Evolutionary conservation across 257 asterid genomes (phyloP).

Genomic region (Petunia axillaris): DNA sequence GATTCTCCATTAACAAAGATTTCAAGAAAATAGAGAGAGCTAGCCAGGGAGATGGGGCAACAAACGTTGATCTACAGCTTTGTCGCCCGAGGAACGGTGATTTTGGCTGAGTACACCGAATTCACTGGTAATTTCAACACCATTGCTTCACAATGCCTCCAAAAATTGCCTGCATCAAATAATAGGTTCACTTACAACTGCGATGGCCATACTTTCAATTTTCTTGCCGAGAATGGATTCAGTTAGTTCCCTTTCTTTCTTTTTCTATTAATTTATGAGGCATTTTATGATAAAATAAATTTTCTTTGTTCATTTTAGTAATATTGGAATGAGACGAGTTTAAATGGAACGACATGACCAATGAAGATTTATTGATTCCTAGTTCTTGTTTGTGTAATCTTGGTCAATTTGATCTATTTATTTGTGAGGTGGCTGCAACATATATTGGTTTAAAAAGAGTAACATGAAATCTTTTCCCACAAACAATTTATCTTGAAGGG

Average conservation of each 20-base stretch:
- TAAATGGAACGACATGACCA: background rate
- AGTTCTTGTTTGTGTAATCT: background rate
- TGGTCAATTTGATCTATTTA: background rate
- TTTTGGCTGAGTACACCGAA: slow-evolving; percentile 87
- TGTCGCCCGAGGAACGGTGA: slow-evolving; percentile 88
- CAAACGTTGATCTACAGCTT: slow-evolving; percentile 95
- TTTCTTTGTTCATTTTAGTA: background rate
- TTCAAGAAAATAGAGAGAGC: slow-evolving; percentile 15
- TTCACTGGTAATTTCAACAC: slow-evolving; percentile 89
- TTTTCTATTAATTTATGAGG: background rate
- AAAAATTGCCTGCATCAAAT: slow-evolving; percentile 87
- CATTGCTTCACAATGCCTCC: slow-evolving; percentile 93
- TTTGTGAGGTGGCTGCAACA: background rate
- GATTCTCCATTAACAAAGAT: background rate
- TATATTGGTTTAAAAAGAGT: no score
- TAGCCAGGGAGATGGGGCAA: slow-evolving; percentile 46
- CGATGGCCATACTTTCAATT: slow-evolving; percentile 94
- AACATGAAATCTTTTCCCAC: no score
- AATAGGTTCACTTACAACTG: slow-evolving; percentile 95
- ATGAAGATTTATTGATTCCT: background rate
- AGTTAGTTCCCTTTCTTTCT: slow-evolving; percentile 47
- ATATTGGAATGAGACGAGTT: no score
- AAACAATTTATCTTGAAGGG: no score
- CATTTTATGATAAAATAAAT: background rate
- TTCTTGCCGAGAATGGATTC: slow-evolving; percentile 87